A percentile compares a stretch with the other conserved stretches of the same genome.
phyloP scores from a whole-genome alignment of 106 monocot genomes.

The Platanthera zijinensis region DNA sequence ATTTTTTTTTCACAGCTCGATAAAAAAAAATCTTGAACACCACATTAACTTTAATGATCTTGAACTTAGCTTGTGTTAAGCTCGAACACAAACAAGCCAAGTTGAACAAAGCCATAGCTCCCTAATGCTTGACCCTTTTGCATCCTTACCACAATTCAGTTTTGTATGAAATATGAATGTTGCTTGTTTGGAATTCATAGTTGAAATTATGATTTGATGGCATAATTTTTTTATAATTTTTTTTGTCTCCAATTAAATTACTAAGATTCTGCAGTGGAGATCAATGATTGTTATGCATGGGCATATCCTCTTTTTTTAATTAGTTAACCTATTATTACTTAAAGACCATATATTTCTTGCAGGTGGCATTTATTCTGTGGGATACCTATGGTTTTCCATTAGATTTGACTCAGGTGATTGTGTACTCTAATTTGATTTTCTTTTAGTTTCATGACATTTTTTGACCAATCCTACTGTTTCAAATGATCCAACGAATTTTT shows the following conservation, averaged over 20 bases:
- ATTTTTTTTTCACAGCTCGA: neutral
- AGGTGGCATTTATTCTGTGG: constrained; percentile 96
- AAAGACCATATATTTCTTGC: constrained; percentile 16
- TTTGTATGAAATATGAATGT: no score
- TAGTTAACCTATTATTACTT: neutral
- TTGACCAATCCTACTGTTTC: neutral
- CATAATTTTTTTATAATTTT: neutral
- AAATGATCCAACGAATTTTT: neutral
- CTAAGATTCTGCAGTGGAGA: neutral
- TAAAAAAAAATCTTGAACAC: neutral
- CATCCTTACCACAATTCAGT: no score
- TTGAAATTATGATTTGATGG: neutral
- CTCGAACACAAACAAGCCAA: neutral
- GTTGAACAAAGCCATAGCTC: neutral
- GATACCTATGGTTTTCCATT: constrained; percentile 94
- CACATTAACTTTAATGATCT: neutral
- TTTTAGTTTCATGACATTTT: neutral
- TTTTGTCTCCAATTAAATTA: neutral
- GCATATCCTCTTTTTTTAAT: neutral
- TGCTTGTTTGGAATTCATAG: neutral
- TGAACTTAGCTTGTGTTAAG: neutral
- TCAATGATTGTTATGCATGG: neutral
- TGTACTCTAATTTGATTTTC: neutral
- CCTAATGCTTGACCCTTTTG: no score
- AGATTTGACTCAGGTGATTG: constrained; percentile 84